Evolutionary conservation across 1,284 basidiomycete species (phyloP), one percentile per base, ranked within the genome.

Genomic region (Xerocomus minutiporus): DNA sequence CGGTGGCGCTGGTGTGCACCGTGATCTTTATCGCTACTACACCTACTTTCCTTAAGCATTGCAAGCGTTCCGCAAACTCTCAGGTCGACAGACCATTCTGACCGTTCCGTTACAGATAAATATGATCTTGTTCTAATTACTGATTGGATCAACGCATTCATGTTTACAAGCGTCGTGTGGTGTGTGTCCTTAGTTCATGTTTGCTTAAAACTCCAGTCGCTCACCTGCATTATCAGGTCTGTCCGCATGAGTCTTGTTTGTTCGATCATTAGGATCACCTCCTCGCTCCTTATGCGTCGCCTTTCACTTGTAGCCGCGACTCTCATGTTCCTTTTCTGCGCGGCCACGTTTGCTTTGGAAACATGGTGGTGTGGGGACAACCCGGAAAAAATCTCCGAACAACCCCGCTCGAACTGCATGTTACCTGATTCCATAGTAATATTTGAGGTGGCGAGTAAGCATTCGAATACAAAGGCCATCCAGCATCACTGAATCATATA

Each of bases 221-320:
- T 7, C 5, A 17, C 3, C 3, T 23, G 17, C 7, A 34, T 52
- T 3, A 13, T 44, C 20, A 60, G 59, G 59, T 47, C 59, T 4
- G 53, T 56, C 7, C 59, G 59, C 15, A 46, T 59, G 51, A 60
- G 59, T 41, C 15, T 61, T 17, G 17, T 61, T n/a, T 53, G 32
- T 13, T 55, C 59, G 5, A 28, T 56, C 3, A 8, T 61, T 7
- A 34, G 59, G n/a, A 46, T 60, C 3, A 31, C 17, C 8, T 15
- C 41, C 4, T 46, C 53, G 3, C 8, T 8, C 13, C 31, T 40
- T 11, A 20, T 38, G 9, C 53, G 48, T 23, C 45, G 29, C 35
- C 26, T 55, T 8, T 23, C 39, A 12, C 23, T 39, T 20, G 36
- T 28, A 1, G 8, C 39, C 1, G 34, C 51, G 3, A 5, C 5